phyloP scores from a whole-genome alignment of 1,284 basidiomycete genomes.

The Caloboletus firmus region DNA sequence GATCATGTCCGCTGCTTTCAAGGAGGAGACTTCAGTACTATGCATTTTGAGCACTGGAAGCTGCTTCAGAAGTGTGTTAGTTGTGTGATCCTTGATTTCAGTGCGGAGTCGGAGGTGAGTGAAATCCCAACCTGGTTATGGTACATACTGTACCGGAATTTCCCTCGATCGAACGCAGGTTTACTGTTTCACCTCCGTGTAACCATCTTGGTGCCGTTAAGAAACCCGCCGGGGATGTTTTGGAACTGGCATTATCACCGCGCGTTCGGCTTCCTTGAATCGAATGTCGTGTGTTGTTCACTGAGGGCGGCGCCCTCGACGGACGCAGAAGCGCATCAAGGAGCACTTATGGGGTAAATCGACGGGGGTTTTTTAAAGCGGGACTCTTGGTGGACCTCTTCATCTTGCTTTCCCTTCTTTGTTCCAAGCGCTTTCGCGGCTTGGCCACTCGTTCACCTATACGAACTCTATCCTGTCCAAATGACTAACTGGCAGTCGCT shows the following conservation, averaged over 20 bases:
- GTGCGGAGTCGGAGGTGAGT: slow-evolving; percentile 1
- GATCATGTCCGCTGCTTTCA: slow-evolving; percentile 1
- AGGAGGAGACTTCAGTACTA: background rate
- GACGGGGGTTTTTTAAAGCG: slow-evolving; percentile 18
- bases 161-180: slow-evolving; percentile 7
- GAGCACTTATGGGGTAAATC: slow-evolving; percentile 2
- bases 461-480: background rate
- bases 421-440: background rate
- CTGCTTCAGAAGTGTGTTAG: background rate
- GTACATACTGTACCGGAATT: background rate
- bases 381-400: background rate
- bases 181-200: slow-evolving; percentile 9
- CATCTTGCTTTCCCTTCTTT: slow-evolving; percentile 4
- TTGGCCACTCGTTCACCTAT: slow-evolving; percentile 5
- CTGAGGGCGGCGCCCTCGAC: slow-evolving; percentile 6
- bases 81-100: background rate
- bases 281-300: background rate
- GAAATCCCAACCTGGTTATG: slow-evolving; percentile 1
- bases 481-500: slow-evolving; percentile 33
- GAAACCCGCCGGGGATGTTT: slow-evolving; percentile 14
- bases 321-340: slow-evolving; percentile 17
- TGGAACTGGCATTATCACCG: slow-evolving; percentile 16
- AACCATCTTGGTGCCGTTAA: slow-evolving; percentile 21
- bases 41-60: background rate
- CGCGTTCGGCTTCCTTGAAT: slow-evolving; percentile 21